Conservation (phyloP, 495 filamentous ascomycete genomes). For the Xylaria acuta region DNA sequence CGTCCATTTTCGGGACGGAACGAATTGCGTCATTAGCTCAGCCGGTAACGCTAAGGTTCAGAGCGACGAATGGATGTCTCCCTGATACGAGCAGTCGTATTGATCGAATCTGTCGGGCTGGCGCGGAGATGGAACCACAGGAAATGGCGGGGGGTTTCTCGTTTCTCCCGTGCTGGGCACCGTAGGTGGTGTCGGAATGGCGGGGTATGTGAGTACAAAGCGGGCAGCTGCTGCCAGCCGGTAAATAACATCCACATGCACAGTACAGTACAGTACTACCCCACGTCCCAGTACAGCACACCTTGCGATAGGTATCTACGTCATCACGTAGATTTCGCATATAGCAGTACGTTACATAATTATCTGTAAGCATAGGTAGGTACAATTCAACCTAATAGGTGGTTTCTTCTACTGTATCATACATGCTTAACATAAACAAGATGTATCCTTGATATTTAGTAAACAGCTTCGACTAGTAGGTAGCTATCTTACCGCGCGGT, state of each 20-base stretch:
- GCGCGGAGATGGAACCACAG: not conserved
- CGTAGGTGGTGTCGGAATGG: slow-evolving; percentile 5
- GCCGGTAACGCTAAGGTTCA: not conserved
- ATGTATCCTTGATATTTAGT: not conserved
- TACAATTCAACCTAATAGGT: no score
- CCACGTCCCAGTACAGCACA: not conserved
- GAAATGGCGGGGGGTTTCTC: not conserved
- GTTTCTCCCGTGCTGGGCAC: no score
- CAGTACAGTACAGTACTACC: no score
- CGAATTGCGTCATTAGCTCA: not conserved
- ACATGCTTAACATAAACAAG: not conserved
- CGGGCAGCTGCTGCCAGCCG: slow-evolving; percentile 13
- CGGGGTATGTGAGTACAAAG: not conserved
- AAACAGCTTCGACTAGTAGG: not conserved
- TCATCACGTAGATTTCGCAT: not conserved
- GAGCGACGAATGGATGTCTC: not conserved
- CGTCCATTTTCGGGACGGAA: not conserved
- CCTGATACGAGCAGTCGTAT: not conserved
- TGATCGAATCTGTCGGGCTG: not conserved
- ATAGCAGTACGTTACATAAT: not conserved
- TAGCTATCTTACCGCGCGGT: not conserved
- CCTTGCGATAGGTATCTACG: not conserved
- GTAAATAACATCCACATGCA: not conserved
- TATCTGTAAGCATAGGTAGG: not conserved
- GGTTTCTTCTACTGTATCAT: no score